Conservation (phyloP, 768 basidiomycete species). For the Mycena capillaripes region DNA sequence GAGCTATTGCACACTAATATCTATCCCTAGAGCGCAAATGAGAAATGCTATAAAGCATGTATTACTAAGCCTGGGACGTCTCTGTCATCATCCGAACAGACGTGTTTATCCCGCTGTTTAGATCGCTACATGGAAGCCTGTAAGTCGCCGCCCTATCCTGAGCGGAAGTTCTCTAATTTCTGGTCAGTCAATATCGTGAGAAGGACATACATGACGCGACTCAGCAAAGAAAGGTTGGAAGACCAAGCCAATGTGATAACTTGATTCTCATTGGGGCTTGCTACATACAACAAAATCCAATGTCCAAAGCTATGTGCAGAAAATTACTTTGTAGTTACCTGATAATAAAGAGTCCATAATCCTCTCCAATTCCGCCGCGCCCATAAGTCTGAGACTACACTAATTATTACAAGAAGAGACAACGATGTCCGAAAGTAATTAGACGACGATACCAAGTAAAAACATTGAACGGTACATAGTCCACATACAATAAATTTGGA, state of each 20-base stretch:
- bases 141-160: conserved; percentile 56
- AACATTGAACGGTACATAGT: conserved; percentile 13
- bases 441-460: conserved; percentile 20
- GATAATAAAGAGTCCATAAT: conserved; percentile 30
- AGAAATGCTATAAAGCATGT: conserved; percentile 85
- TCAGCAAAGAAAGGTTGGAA: conserved; percentile 66
- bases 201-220: conserved; percentile 72
- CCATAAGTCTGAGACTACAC: conserved; percentile 17
- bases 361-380: conserved; percentile 13
- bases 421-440: conserved; percentile 28
- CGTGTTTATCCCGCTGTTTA: conserved; percentile 81
- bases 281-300: no score
- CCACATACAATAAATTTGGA: conserved; percentile 22
- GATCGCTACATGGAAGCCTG: conserved; percentile 91
- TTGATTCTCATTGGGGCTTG: background rate
- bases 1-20: conserved; percentile 9
- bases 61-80: conserved; percentile 81
- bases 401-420: conserved; percentile 25
- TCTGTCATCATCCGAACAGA: conserved; percentile 82
- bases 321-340: conserved; percentile 21
- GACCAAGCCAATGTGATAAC: conserved; percentile 34
- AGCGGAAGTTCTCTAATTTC: conserved; percentile 5
- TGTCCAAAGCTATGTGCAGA: conserved; percentile 10
- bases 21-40: conserved; percentile 78
- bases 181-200: conserved; percentile 82